Evolutionary conservation across 208 protist genomes (phyloP).

Genomic region (Leishmania major): DNA sequence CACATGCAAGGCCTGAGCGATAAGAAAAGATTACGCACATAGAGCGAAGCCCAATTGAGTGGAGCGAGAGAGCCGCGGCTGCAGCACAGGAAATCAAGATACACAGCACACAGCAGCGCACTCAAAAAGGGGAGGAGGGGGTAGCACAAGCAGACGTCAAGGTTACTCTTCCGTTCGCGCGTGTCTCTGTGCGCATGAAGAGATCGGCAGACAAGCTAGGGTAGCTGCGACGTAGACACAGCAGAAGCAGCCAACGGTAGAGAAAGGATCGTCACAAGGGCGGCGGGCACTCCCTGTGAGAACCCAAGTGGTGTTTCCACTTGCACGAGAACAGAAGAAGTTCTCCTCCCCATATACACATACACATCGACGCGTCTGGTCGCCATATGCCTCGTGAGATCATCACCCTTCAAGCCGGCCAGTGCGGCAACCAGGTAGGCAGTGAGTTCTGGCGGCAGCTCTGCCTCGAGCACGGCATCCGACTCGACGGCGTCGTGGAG

Average conservation of each 20-base stretch:
- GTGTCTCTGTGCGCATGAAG: background rate
- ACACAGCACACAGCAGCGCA: background rate
- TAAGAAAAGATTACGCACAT: background rate
- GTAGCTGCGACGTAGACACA: background rate
- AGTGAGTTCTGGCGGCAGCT: conserved; percentile 99
- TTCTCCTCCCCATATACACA: background rate
- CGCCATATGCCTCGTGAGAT: conserved; percentile 98
- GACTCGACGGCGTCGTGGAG: conserved; percentile 94
- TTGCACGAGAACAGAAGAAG: background rate
- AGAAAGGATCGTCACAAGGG: background rate
- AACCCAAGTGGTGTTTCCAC: background rate
- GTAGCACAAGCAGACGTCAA: background rate
- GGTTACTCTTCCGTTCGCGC: background rate
- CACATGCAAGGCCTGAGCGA: background rate
- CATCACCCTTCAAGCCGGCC: conserved; percentile 99
- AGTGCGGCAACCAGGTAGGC: conserved; percentile 98
- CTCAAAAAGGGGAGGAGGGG: background rate
- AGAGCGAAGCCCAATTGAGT: background rate
- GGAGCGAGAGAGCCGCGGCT: background rate
- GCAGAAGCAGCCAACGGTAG: background rate
- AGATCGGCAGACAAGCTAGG: background rate
- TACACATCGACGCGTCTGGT: background rate
- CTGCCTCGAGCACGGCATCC: conserved; percentile 99
- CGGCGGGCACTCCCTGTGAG: background rate
- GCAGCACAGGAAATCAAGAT: background rate